Evolutionary conservation across 352 stramenopile species (phyloP), one percentile per base, ranked within the genome.

Genomic region (Halophytophthora batemanensis): DNA sequence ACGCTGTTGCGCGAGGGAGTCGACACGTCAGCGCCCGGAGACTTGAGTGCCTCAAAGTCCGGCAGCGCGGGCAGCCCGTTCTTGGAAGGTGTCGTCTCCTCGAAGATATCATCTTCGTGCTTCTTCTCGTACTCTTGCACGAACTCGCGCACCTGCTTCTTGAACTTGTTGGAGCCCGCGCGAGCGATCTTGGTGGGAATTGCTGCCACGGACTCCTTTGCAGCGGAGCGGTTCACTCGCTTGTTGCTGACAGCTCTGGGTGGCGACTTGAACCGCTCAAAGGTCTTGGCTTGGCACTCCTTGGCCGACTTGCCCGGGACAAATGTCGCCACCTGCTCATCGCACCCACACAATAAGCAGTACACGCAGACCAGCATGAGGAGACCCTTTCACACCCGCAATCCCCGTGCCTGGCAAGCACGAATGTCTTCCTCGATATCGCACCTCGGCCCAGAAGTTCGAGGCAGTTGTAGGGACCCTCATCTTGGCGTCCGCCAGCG

Each of bases 101-200:
- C 63, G 45, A 89, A 91, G 19, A 89, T 50, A 40, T 91, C 80
- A 41, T 91, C 80, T 17, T 74, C 63, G 43, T 89, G 69, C 53
- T 86, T 86, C 39, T 88, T 76, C 51, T 90, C 80, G 49, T 87
- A 85, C 60, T 77, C 57, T 51, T 83, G 60, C 2, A 91, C 74
- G 48, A 91, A 91, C 43, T 87, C 57, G 28, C 81, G 81, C 40
- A 91, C 81, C 78, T 91, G 81, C 41, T 91, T 89, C 57, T 91
- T 91, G 51, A 89, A 91, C 43, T 79, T 66, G 35, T 90, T 91
- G 17, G 78, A 86, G 12, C 81, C 81, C 18, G 79, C 74, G 6
- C 81, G 77, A 15, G 76, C 65, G 28, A 91, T 74, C 45, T 91
- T 89, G 13, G 53, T 49, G 13, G 71, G 63, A 22, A 81, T 57